A percentile compares a stretch with the other conserved stretches of the same genome.
Evolutionary conservation across 1,284 basidiomycete genomes (phyloP).

Genomic region (Apiotrichum sp.): DNA sequence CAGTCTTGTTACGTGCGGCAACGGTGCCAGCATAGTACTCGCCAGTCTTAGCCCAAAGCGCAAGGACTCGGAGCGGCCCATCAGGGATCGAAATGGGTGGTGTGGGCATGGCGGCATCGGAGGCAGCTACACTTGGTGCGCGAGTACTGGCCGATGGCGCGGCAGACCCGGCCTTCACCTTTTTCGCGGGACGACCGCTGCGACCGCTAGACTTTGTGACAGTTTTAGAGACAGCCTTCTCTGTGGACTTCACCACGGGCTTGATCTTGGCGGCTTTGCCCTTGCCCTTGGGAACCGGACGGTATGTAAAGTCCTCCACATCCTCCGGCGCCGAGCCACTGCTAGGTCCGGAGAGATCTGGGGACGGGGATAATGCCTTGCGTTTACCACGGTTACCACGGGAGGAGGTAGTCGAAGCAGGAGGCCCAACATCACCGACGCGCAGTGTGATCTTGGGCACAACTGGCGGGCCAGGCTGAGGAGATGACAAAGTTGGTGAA

Average conservation of each 20-base stretch:
- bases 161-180: background rate
- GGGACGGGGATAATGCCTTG: constrained; percentile 8
- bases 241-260: background rate
- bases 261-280: constrained; percentile 3
- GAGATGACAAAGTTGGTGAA: too few relatives aligned
- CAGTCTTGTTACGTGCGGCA: constrained; percentile 1
- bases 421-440: background rate
- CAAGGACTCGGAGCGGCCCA: constrained; percentile 10
- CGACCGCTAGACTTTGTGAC: background rate
- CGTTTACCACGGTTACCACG: constrained; percentile 9
- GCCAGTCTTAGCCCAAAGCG: constrained; percentile 6
- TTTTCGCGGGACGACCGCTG: background rate
- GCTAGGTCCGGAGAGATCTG: constrained; percentile 8
- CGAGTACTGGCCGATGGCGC: background rate
- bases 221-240: background rate
- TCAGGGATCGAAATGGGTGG: background rate
- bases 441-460: background rate
- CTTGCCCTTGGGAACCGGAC: constrained; percentile 6
- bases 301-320: constrained; percentile 20
- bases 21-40: constrained; percentile 15
- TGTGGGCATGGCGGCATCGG: background rate
- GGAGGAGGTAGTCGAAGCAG: background rate
- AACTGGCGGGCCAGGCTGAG: background rate
- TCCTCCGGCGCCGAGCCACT: constrained; percentile 22
- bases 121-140: background rate